phyloP scores from a whole-genome alignment of 164 flowering plant genomes.

The Cinnamomum micranthum region DNA sequence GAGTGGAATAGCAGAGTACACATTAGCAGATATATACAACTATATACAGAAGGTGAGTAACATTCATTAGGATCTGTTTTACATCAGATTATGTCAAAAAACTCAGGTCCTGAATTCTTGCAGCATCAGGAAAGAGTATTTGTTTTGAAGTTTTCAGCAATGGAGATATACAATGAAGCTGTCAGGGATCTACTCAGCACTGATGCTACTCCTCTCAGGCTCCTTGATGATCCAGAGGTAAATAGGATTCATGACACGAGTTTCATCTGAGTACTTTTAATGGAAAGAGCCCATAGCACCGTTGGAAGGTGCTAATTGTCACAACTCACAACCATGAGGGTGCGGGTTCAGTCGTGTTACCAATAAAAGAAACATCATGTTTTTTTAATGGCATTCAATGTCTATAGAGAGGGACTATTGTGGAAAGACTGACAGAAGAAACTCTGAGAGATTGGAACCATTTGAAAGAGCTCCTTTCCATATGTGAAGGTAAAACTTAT shows the following conservation, averaged over 20 bases:
- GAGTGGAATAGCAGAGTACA: constrained; percentile 71
- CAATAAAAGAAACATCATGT: not conserved
- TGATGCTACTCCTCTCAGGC: constrained; percentile 69
- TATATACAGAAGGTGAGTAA: constrained; percentile 54
- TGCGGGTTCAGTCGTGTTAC: too few species aligned
- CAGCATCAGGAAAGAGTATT: constrained; percentile 77
- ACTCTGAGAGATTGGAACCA: constrained; percentile 58
- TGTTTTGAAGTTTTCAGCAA: constrained; percentile 81
- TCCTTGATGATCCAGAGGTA: constrained; percentile 98
- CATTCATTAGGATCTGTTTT: not conserved
- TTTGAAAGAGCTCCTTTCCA: constrained; percentile 62
- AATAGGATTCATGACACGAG: constrained; percentile 4
- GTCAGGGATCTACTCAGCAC: constrained; percentile 79
- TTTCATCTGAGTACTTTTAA: not conserved
- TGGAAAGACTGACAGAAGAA: constrained; percentile 86
- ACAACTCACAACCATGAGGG: too few species aligned
- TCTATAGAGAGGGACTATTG: constrained; percentile 80
- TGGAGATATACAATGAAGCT: constrained; percentile 94
- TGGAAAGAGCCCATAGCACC: too few species aligned
- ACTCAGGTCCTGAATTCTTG: constrained; percentile 5
- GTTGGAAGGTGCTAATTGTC: too few species aligned
- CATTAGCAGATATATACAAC: constrained; percentile 68
- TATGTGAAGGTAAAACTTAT: constrained; percentile 70
- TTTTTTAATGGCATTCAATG: constrained; percentile 4
- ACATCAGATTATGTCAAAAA: not conserved